phyloP scores from a whole-genome alignment of 2,329 filamentous ascomycete species.

The Akanthomyces muscarius region DNA sequence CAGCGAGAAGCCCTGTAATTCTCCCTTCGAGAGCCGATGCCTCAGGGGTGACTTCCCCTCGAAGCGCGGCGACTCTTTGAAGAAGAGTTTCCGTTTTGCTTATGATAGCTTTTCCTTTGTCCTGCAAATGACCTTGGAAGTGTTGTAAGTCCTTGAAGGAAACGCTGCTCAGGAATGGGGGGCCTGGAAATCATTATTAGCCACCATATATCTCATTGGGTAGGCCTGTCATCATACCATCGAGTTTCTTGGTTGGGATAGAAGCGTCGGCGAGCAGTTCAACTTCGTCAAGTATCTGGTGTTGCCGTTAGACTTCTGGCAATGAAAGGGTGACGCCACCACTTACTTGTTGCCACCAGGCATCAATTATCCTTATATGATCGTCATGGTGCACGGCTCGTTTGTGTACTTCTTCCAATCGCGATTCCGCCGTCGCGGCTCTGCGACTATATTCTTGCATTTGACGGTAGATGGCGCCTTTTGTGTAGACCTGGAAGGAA shows the following conservation, averaged over 20 bases:
- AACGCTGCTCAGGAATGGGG: slow-evolving; percentile 54
- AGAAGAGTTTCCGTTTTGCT: slow-evolving; percentile 69
- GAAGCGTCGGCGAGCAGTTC: slow-evolving; percentile 53
- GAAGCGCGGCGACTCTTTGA: slow-evolving; percentile 45
- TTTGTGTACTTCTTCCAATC: slow-evolving; percentile 76
- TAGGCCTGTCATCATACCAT: slow-evolving; percentile 32
- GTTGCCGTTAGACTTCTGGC: background rate
- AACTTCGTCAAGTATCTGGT: slow-evolving; percentile 60
- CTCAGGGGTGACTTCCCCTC: slow-evolving; percentile 60
- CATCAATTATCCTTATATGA: slow-evolving; percentile 83
- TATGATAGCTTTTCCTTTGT: slow-evolving; percentile 72
- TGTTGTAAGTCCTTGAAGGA: slow-evolving; percentile 60
- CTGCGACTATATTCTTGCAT: slow-evolving; percentile 98
- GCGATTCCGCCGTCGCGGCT: slow-evolving; percentile 73
- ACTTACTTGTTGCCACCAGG: slow-evolving; percentile 89
- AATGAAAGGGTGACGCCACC: background rate
- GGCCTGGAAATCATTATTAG: slow-evolving; percentile 35
- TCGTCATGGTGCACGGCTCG: slow-evolving; percentile 82
- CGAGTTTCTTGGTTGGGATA: slow-evolving; percentile 39
- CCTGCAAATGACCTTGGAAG: slow-evolving; percentile 79
- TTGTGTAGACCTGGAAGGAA: slow-evolving; percentile 44
- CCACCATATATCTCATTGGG: background rate
- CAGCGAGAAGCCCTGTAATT: slow-evolving; percentile 69
- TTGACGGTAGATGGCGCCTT: slow-evolving; percentile 94
- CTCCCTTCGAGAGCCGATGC: slow-evolving; percentile 69